Evolutionary conservation across 2,329 filamentous ascomycete genomes (phyloP).

Genomic region (Colletotrichum theobromicola): DNA sequence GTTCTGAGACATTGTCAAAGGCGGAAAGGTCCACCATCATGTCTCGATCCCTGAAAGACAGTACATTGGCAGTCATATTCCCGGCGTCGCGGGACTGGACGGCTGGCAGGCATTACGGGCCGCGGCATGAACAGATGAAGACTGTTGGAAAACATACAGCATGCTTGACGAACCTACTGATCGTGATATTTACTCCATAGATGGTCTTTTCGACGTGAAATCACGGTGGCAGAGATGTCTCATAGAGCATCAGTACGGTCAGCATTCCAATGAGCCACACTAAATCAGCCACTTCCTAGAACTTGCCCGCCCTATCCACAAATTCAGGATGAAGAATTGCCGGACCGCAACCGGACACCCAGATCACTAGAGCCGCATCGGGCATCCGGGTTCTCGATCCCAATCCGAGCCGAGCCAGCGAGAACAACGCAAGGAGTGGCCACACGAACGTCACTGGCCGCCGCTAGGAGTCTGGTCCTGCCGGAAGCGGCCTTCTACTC

Average conservation of each 20-base stretch:
- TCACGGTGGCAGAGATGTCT: neutral
- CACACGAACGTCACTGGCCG: neutral
- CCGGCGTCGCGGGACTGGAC: neutral
- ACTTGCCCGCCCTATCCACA: neutral
- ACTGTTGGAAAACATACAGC: neutral
- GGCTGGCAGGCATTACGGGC: neutral
- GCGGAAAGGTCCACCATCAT: neutral
- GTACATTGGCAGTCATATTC: neutral
- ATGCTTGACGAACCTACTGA: fast-evolving
- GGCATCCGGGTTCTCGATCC: neutral
- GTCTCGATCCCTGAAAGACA: neutral
- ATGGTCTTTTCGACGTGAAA: fast-evolving
- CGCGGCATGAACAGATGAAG: neutral
- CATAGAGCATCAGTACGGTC: neutral
- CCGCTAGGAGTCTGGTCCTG: neutral
- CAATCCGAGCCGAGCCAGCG: neutral
- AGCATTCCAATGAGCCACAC: neutral
- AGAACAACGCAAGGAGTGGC: neutral
- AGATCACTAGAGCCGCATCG: neutral
- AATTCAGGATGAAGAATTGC: neutral
- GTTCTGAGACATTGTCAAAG: neutral
- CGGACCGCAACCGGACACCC: neutral
- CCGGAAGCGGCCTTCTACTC: neutral
- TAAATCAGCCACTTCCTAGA: neutral
- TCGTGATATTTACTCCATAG: neutral